Conservation (phyloP, 345 rosid genomes). For the Salix purpurea region DNA sequence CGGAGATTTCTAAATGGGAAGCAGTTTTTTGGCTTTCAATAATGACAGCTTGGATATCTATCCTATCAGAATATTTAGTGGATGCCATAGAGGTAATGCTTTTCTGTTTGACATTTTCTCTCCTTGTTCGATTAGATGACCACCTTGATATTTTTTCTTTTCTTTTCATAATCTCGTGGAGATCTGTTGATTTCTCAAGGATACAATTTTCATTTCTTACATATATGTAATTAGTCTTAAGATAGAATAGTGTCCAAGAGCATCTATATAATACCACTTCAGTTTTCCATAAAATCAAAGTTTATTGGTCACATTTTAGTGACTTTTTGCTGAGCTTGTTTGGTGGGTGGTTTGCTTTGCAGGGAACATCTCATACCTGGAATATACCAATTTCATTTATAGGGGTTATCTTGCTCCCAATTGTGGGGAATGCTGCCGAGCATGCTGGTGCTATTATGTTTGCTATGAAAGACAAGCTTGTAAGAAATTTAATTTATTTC, state of each 20-base stretch:
- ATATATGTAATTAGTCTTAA: background rate
- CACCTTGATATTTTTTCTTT: background rate
- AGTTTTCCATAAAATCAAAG: background rate
- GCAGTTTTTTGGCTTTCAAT: conserved; percentile 76
- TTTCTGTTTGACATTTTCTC: background rate
- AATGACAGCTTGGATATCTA: conserved; percentile 86
- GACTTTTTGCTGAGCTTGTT: background rate
- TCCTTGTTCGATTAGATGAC: background rate
- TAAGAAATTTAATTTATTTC: conserved; percentile 25
- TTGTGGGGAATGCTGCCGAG: conserved; percentile 97
- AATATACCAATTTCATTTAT: conserved; percentile 75
- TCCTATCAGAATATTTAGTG: conserved; percentile 83
- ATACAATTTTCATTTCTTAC: background rate
- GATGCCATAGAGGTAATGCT: conserved; percentile 72
- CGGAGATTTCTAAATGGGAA: conserved; percentile 84
- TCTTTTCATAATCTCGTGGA: background rate
- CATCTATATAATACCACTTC: background rate
- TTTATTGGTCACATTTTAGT: background rate
- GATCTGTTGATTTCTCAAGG: conserved; percentile 5
- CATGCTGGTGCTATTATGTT: conserved; percentile 95
- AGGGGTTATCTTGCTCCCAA: conserved; percentile 91
- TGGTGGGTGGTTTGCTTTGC: conserved; percentile 19
- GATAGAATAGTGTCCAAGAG: background rate
- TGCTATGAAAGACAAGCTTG: conserved; percentile 96
- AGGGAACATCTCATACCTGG: conserved; percentile 85